phyloP scores from a whole-genome alignment of 352 stramenopile species.

The Phytophthora pinifolia region DNA sequence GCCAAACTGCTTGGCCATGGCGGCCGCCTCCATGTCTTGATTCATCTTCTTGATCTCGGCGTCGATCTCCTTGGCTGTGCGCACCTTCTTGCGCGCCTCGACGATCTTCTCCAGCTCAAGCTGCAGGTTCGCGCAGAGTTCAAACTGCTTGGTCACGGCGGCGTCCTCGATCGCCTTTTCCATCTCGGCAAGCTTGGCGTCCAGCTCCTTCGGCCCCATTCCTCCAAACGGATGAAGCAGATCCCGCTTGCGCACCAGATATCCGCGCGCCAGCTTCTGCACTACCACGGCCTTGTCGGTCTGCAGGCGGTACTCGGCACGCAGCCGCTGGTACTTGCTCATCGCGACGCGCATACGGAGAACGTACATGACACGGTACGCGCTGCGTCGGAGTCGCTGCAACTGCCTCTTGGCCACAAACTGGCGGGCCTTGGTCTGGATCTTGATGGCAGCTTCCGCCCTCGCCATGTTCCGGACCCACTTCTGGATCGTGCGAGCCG shows the following conservation, averaged over 20 bases:
- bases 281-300: conserved; percentile 61
- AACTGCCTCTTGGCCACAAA: conserved; percentile 64
- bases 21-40: conserved; percentile 74
- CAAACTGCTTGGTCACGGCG: conserved; percentile 83
- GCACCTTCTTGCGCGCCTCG: conserved; percentile 79
- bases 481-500: conserved; percentile 77
- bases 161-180: conserved; percentile 80
- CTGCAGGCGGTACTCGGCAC: conserved; percentile 53
- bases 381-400: conserved; percentile 49
- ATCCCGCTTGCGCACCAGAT: conserved; percentile 73
- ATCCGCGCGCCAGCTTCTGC: conserved; percentile 72
- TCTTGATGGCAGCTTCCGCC: conserved; percentile 52
- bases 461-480: conserved; percentile 78
- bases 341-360: conserved; percentile 67
- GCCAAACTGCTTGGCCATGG: conserved; percentile 79
- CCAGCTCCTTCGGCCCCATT: conserved; percentile 76
- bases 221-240: conserved; percentile 78
- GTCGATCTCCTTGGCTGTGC: conserved; percentile 88
- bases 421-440: conserved; percentile 75
- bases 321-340: conserved; percentile 52
- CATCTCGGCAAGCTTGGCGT: conserved; percentile 72
- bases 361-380: conserved; percentile 61
- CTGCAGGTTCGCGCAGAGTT: conserved; percentile 80
- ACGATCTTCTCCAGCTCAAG: conserved; percentile 83
- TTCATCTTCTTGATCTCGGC: conserved; percentile 75